Percentiles rank a stretch among this genome's conserved stretches.
These are phyloP conservation scores for Polygonum aviculare DNA, from an alignment of 148 eudicot genomes.

Conservation along the genomic window DNA sequence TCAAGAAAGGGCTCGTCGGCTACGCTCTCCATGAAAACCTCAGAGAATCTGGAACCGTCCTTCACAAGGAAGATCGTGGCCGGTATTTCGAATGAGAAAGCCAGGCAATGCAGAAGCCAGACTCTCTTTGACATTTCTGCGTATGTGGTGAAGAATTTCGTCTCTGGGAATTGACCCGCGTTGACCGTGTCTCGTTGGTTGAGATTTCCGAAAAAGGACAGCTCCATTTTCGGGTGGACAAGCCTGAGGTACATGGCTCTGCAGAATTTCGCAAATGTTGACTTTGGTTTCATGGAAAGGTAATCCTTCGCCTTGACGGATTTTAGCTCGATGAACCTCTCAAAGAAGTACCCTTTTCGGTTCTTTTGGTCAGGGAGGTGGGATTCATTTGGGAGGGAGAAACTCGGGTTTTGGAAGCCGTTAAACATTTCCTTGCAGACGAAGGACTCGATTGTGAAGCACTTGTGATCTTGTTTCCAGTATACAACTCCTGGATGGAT, in stretches of 20 bases:
- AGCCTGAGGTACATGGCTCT: constrained; percentile 52
- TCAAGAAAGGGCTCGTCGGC: constrained; percentile 55
- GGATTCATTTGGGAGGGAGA: constrained; percentile 32
- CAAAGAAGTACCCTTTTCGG: constrained; percentile 39
- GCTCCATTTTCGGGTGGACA: constrained; percentile 81
- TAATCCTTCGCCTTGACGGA: constrained; percentile 53
- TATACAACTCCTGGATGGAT: constrained; percentile 41
- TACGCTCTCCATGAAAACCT: constrained; percentile 86
- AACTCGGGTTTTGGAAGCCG: constrained; percentile 36
- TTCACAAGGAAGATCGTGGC: constrained; percentile 58
- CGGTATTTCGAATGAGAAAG: constrained; percentile 51
- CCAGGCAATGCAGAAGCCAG: constrained; percentile 74
- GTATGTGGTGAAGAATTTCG: constrained; percentile 41
- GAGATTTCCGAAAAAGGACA: constrained; percentile 55
- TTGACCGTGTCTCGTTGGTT: constrained; percentile 44
- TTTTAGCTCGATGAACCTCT: constrained; percentile 55
- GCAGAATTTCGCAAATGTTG: constrained; percentile 65
- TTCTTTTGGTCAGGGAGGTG: constrained; percentile 23
- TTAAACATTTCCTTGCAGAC: constrained; percentile 47
- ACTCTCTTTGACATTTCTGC: constrained; percentile 73
- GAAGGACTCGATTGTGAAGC: constrained; percentile 48
- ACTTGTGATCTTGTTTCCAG: constrained; percentile 26
- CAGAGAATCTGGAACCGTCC: constrained; percentile 52
- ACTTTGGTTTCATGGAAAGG: constrained; percentile 56
- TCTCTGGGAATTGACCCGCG: constrained; percentile 56